Base-by-base conservation (phyloP, 805 yeast genomes). In the Blastobotrys peoriensis region DNA sequence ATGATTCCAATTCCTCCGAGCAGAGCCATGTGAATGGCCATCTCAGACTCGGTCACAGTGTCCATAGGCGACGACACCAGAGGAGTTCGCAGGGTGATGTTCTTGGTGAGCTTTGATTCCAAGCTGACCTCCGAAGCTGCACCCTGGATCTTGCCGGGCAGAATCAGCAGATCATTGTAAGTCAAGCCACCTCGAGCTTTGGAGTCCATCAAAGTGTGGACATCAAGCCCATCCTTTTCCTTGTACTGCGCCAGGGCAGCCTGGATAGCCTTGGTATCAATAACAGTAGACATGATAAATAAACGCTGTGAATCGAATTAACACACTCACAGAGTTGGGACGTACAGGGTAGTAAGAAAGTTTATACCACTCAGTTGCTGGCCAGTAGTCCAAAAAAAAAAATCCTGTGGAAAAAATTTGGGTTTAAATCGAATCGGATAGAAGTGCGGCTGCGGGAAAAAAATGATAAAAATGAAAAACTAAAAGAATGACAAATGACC, bases 41-140 rank as follows among this genome's bases (percentile, higher is more conserved):
- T 93, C 49, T 82, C 86, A 51, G 88, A 71, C 75, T 93, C 98
- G 47, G 98, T 93, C 55, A 93, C 98, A 40, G 98, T 93, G 71
- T 93, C 98, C 98, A 93, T 93, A 58, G 98, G 98, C 60, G 98
- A 87, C 17, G 98, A 91, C 49, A 93, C 91, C 56, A 93, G 87
- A 47, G 98, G 98, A 38, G 96, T 74, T 74, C 84, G 88, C 69
- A 93, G 75, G 45, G 93, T 69, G 74, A 93, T 93, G 62, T 83
- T 84, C 74, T 84, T 89, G 63, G 98, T 91, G 68, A 93, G 74
- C 67, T 78, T 84, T 53, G 96, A 76, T 57, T 89, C 96, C 64
- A 91, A 74, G 40, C 71, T 69, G 49, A 93, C 97, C 18, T 57
- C 70, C 43, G 82, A 74, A 23, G 97, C 78, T 51, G 96, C 86